Evolutionary conservation across 768 basidiomycete species (phyloP).

Genomic region (Cyclocybe cylindracea): DNA sequence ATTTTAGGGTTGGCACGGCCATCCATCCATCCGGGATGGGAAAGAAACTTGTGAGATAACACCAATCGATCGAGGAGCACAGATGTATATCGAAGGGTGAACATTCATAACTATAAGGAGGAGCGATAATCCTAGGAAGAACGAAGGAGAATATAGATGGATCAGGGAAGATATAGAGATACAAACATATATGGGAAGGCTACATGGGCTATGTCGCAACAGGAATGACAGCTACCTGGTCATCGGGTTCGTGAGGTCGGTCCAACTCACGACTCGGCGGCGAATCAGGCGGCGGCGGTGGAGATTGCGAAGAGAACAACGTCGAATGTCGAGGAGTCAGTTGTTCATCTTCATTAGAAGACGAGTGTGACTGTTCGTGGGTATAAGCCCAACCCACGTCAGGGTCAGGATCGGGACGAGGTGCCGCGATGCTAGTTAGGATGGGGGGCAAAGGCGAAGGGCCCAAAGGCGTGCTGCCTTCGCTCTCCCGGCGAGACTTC

Average conservation of each 20-base stretch:
- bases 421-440: conserved; percentile 20
- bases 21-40: background rate
- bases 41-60: background rate
- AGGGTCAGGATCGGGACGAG: conserved; percentile 28
- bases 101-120: conserved; percentile 13
- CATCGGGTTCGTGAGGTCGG: conserved; percentile 21
- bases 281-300: conserved; percentile 26
- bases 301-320: conserved; percentile 24
- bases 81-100: conserved; percentile 3
- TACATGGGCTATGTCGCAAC: conserved; percentile 11
- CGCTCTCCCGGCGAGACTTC: conserved; percentile 34
- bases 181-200: conserved; percentile 16
- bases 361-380: conserved; percentile 40
- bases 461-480: conserved; percentile 9
- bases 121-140: conserved; percentile 4
- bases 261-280: conserved; percentile 19
- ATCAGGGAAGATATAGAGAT: conserved; percentile 21
- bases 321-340: conserved; percentile 31
- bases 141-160: no score
- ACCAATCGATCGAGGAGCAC: background rate
- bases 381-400: conserved; percentile 41
- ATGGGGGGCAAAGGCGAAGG: conserved; percentile 22
- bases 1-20: background rate
- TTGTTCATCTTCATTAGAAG: conserved; percentile 16
- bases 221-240: conserved; percentile 18